A percentile compares a stretch with the other conserved stretches of the same genome.
Conservation (phyloP, 306 rosid species). For the Canavalia ensiformis region DNA sequence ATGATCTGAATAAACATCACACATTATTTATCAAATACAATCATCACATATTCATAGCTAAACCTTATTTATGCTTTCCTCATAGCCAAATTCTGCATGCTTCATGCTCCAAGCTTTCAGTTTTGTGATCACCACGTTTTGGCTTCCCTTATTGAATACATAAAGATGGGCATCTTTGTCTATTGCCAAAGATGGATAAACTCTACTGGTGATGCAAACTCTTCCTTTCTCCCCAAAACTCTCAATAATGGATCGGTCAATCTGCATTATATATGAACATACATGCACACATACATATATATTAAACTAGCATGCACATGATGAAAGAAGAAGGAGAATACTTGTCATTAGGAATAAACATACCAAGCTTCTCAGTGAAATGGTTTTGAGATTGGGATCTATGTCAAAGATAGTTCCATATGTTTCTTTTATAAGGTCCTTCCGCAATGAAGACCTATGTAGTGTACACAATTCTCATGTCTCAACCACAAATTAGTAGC, state of each 20-base stretch:
- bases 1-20: too few relatives aligned
- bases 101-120: slow-evolving; percentile 73
- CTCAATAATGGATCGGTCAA: slow-evolving; percentile 70
- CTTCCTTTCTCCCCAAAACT: slow-evolving; percentile 74
- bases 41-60: too few relatives aligned
- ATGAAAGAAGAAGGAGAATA: neutral
- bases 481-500: neutral
- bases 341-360: neutral
- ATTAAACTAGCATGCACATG: slow-evolving; percentile 4
- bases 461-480: slow-evolving; percentile 5
- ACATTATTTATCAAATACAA: too few relatives aligned
- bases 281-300: neutral
- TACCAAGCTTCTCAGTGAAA: slow-evolving; percentile 80
- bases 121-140: slow-evolving; percentile 49
- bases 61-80: neutral
- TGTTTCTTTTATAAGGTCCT: slow-evolving; percentile 62
- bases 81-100: slow-evolving; percentile 45
- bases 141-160: slow-evolving; percentile 63
- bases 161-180: slow-evolving; percentile 57
- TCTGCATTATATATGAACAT: slow-evolving; percentile 56
- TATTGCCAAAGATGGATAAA: slow-evolving; percentile 65
- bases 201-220: slow-evolving; percentile 67
- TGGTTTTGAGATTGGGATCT: slow-evolving; percentile 51
- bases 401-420: slow-evolving; percentile 67
- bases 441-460: slow-evolving; percentile 69